phyloP scores from a whole-genome alignment of 192 early-diverging fungal genomes.

The Entophlyctis luteolus region DNA sequence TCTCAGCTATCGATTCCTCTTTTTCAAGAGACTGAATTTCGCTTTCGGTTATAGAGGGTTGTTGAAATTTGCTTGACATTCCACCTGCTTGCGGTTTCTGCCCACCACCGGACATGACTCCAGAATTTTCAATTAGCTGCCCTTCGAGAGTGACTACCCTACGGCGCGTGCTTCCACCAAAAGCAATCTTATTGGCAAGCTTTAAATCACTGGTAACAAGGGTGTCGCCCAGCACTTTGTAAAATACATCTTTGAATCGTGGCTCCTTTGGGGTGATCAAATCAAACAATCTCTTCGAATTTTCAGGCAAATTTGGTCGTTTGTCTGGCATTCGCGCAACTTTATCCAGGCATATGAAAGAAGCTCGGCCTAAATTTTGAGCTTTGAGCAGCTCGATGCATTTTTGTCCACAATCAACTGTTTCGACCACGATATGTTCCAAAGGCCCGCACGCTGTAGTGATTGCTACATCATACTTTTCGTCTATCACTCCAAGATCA shows the following conservation, averaged over 20 bases:
- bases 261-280: conserved; percentile 72
- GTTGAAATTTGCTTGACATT: conserved; percentile 75
- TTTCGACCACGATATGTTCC: conserved; percentile 88
- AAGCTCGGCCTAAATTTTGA: conserved; percentile 80
- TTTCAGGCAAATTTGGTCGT: conserved; percentile 61
- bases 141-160: conserved; percentile 93
- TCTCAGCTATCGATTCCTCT: conserved; percentile 7
- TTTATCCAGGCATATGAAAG: conserved; percentile 79
- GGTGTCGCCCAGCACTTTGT: conserved; percentile 79
- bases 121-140: conserved; percentile 82
- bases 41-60: conserved; percentile 4
- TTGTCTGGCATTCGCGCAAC: conserved; percentile 37
- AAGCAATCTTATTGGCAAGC: conserved; percentile 86
- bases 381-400: conserved; percentile 86
- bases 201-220: conserved; percentile 78
- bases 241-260: conserved; percentile 78
- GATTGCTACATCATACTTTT: conserved; percentile 91
- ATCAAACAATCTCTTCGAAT: conserved; percentile 72
- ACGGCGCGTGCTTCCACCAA: conserved; percentile 68
- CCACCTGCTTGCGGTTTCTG: conserved; percentile 68
- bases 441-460: conserved; percentile 82
- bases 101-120: conserved; percentile 93
- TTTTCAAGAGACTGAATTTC: conserved; percentile 12
- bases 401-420: conserved; percentile 76
- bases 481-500: conserved; percentile 91